Percentiles rank a stretch among this genome's conserved stretches.
Evolutionary conservation across 2,329 filamentous ascomycete genomes (phyloP).

Genomic region (Microdochium nivale): DNA sequence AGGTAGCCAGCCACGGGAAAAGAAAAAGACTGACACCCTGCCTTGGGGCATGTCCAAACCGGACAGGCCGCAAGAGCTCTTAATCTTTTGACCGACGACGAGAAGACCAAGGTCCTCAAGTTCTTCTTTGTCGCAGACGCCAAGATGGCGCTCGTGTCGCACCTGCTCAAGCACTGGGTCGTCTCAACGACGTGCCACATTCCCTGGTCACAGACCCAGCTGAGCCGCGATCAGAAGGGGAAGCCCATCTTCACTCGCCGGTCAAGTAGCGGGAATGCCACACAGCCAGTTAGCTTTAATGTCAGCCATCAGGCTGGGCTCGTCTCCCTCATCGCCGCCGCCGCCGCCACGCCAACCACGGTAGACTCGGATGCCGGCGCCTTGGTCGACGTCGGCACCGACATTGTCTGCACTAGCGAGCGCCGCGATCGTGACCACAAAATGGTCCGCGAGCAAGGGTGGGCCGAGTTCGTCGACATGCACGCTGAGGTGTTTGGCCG

Average conservation of each 20-base stretch:
- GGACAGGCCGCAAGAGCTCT: constrained; percentile 38
- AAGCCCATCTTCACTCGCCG: constrained; percentile 45
- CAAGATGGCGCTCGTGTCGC: constrained; percentile 64
- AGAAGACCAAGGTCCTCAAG: constrained; percentile 47
- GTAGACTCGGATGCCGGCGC: constrained; percentile 8
- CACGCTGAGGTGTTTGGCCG: constrained; percentile 62
- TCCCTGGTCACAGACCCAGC: constrained; percentile 49
- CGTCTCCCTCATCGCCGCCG: constrained; percentile 54
- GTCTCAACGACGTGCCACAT: constrained; percentile 49
- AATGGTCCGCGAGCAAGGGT: constrained; percentile 48
- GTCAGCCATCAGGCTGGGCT: constrained; percentile 71
- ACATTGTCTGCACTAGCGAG: constrained; percentile 70
- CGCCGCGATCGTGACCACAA: constrained; percentile 51
- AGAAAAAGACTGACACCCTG: not conserved
- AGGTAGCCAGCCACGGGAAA: not conserved
- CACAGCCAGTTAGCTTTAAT: constrained; percentile 54
- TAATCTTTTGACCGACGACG: constrained; percentile 40
- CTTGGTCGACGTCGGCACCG: constrained; percentile 52
- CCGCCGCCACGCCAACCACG: constrained; percentile 12
- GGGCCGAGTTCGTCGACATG: constrained; percentile 60
- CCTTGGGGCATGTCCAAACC: not conserved
- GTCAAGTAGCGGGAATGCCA: constrained; percentile 19
- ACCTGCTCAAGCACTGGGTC: constrained; percentile 64
- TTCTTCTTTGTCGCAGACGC: constrained; percentile 65
- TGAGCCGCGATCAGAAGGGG: constrained; percentile 45